A percentile compares a stretch with the other conserved stretches of the same genome.
phyloP scores from a whole-genome alignment of 805 yeast genomes.

The Metschnikowia corniflorae region DNA sequence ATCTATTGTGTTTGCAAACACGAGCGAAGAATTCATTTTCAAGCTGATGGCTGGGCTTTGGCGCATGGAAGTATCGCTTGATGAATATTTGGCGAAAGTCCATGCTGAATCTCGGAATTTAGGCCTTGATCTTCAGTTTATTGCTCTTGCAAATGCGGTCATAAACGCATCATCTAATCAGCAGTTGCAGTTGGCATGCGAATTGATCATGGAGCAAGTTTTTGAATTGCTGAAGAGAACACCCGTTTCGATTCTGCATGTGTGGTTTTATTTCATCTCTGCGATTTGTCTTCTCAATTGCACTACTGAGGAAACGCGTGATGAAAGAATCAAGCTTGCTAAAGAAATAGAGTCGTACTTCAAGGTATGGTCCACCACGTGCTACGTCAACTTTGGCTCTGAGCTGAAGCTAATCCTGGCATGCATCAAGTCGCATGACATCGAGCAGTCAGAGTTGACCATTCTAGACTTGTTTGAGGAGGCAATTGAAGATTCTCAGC shows the following conservation, averaged over 20 bases:
- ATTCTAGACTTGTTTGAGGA: slow-evolving; percentile 44
- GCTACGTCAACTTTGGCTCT: slow-evolving; percentile 38
- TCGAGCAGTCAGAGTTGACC: slow-evolving; percentile 26
- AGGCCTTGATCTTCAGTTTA: slow-evolving; percentile 15
- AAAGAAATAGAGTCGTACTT: slow-evolving; percentile 22
- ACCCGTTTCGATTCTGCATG: slow-evolving; percentile 22
- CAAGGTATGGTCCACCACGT: slow-evolving; percentile 31
- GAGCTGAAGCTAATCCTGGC: slow-evolving; percentile 37
- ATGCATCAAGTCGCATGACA: slow-evolving; percentile 17
- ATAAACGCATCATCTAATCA: slow-evolving; percentile 16
- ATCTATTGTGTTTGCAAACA: slow-evolving; percentile 7
- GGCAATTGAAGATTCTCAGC: slow-evolving; percentile 39
- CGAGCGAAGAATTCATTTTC: slow-evolving; percentile 5
- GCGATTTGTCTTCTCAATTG: slow-evolving; percentile 19
- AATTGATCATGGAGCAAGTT: slow-evolving; percentile 12
- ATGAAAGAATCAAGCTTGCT: slow-evolving; percentile 21
- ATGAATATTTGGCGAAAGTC: slow-evolving; percentile 7
- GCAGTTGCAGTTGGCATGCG: slow-evolving; percentile 18
- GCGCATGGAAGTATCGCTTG: slow-evolving; percentile 8
- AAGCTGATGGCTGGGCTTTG: slow-evolving; percentile 9
- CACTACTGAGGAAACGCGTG: slow-evolving; percentile 18
- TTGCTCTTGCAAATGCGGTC: slow-evolving; percentile 15
- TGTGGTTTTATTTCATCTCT: slow-evolving; percentile 21
- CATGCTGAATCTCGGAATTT: background rate
- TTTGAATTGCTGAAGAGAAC: slow-evolving; percentile 21